Evolutionary conservation across 768 basidiomycete genomes (phyloP), one percentile per base, ranked within the genome.

Genomic region (Mycena olivaceomarginata): DNA sequence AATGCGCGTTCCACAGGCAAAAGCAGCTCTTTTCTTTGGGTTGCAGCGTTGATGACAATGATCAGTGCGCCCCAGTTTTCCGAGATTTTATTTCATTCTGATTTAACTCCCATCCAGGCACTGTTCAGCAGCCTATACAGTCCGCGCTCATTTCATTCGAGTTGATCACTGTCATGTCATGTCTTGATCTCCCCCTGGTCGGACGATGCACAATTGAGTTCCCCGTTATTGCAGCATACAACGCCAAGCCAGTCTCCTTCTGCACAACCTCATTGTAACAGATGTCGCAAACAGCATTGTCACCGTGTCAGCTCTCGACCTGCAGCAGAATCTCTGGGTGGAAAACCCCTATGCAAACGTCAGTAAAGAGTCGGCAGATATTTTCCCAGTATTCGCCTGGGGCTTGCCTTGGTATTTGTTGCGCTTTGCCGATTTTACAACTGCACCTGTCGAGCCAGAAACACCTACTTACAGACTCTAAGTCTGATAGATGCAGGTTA

Each of bases 41-140:
- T 56, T 40, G 67, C 67, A 41, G 67, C 67, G 20, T 41, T 53
- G 37, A 68, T 68, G 51, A 68, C 67, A 41, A 41, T 57, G 18
- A 56, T 68, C 51, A 57, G 67, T 68, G 31, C 51, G 53, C 22
- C 67, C 11, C 2, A 18, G 13, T 39, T 56, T 43, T 41, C 67
- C 18, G 7, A 12, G 6, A n/a, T 41, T 56, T 40, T 56, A 13
- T 67, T 20, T 20, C 6, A 51, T 67, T 37, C 31, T 39, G 25
- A 18, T 67, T 37, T 6, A 67, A 10, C 15, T 53, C 16, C 31
- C n/a, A 46, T 65, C 4, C 51, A 68, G 67, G 51, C 51, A 18
- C 67, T 20, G 7, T 68, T n/a, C 67, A 68, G 25, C 67, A 68
- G 22, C 67, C 67, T 53, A 68, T 68, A 53, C 67, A 68, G 56